Conservation (phyloP, 202 grass and related monocot species). For the Saccharum hybrid region DNA sequence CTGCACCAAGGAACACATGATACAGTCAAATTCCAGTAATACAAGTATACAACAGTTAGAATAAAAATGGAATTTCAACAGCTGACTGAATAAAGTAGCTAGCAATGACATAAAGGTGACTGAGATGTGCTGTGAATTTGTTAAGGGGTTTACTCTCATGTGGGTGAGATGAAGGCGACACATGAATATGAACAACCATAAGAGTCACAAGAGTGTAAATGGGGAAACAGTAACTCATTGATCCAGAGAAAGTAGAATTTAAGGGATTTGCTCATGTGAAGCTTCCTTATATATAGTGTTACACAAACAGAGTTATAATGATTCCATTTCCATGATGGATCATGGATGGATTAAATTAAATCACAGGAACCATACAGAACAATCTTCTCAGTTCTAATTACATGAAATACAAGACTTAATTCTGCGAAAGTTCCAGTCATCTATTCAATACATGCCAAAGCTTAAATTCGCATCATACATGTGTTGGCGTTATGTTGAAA, state of each 20-base stretch:
- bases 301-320: not conserved
- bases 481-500: not conserved
- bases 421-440: not conserved
- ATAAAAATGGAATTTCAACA: slow-evolving; percentile 24
- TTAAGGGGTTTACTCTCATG: too few species aligned
- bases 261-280: slow-evolving; percentile 4
- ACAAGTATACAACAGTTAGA: not conserved
- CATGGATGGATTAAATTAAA: not conserved
- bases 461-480: slow-evolving; percentile 17
- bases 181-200: slow-evolving; percentile 3
- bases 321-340: not conserved
- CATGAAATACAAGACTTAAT: not conserved
- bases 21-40: slow-evolving; percentile 27
- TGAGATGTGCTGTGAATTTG: not conserved
- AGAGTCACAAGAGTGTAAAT: not conserved
- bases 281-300: not conserved
- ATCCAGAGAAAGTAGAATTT: slow-evolving; percentile 19
- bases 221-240: not conserved
- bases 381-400: not conserved
- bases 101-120: not conserved
- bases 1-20: slow-evolving; percentile 44
- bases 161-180: too few species aligned
- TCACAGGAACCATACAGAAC: not conserved
- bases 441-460: slow-evolving; percentile 18
- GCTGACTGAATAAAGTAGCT: not conserved